Percentiles rank a stretch among this genome's conserved stretches.
Conservation (phyloP, 2,329 filamentous ascomycete species). For the Fusarium torreyae region DNA sequence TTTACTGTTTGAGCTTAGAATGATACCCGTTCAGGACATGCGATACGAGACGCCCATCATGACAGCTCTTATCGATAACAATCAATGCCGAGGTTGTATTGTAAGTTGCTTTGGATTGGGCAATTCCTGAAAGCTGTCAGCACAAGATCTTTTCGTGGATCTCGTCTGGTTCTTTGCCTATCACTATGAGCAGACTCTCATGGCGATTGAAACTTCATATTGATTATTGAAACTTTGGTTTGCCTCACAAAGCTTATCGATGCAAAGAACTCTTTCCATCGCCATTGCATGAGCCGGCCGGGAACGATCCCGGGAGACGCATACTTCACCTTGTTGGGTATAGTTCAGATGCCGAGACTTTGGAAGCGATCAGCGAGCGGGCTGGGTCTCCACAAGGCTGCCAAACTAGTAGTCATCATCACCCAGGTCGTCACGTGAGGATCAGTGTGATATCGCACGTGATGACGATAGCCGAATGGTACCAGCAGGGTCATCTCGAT, state of each 20-base stretch:
- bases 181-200: not conserved
- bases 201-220: not conserved
- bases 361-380: no score
- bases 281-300: conserved; percentile 10
- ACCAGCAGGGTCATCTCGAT: no score
- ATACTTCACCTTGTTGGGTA: conserved; percentile 12
- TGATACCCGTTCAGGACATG: conserved; percentile 3
- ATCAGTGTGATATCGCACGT: no score
- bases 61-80: conserved; percentile 39
- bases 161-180: no score
- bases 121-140: not conserved
- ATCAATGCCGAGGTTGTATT: not conserved
- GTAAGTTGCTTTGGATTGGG: not conserved
- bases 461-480: no score
- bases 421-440: not conserved
- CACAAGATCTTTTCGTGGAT: no score
- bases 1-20: conserved; percentile 35
- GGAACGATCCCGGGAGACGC: conserved; percentile 19
- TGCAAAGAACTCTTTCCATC: not conserved
- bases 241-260: not conserved
- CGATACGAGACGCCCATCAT: conserved; percentile 20
- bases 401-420: not conserved
- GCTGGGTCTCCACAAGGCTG: conserved; percentile 14
- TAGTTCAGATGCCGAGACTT: conserved; percentile 25
- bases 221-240: not conserved